phyloP scores from a whole-genome alignment of 2,329 filamentous ascomycete genomes.

The Penicillium verrucosum region DNA sequence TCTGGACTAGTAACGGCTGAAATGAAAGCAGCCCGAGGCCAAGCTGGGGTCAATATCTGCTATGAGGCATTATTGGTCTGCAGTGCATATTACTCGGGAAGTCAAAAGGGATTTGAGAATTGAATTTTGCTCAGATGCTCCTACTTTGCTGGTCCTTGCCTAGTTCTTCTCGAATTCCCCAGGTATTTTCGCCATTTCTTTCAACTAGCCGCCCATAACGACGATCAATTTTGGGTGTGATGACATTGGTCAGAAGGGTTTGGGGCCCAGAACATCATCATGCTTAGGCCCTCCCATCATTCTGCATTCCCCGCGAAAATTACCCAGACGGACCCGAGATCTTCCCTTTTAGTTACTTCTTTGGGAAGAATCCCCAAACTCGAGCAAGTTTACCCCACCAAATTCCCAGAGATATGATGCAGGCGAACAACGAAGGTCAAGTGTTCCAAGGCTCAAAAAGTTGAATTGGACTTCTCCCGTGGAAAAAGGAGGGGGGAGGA shows the following conservation, averaged over 20 bases:
- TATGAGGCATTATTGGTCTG: constrained; percentile 1
- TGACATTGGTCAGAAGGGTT: background rate
- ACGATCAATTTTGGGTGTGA: background rate
- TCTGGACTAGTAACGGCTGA: background rate
- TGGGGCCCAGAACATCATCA: constrained; percentile 1
- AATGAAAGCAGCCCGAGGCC: background rate
- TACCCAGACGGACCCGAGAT: constrained; percentile 1
- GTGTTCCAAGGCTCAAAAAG: background rate
- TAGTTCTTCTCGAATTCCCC: background rate
- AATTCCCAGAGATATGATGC: background rate
- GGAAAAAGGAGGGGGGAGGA: background rate
- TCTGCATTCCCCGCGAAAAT: constrained; percentile 8
- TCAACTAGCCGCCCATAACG: constrained; percentile 2
- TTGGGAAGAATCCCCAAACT: constrained; percentile 3
- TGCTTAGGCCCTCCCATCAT: constrained; percentile 2
- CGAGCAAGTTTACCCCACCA: constrained; percentile 4
- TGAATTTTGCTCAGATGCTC: background rate
- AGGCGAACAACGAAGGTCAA: background rate
- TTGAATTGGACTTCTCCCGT: background rate
- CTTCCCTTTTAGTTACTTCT: background rate
- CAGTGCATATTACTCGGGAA: background rate
- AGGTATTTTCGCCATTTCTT: background rate
- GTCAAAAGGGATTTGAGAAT: background rate
- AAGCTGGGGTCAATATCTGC: background rate
- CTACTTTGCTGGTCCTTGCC: background rate